phyloP scores from a whole-genome alignment of 345 rosid genomes.

The Salix udensis region DNA sequence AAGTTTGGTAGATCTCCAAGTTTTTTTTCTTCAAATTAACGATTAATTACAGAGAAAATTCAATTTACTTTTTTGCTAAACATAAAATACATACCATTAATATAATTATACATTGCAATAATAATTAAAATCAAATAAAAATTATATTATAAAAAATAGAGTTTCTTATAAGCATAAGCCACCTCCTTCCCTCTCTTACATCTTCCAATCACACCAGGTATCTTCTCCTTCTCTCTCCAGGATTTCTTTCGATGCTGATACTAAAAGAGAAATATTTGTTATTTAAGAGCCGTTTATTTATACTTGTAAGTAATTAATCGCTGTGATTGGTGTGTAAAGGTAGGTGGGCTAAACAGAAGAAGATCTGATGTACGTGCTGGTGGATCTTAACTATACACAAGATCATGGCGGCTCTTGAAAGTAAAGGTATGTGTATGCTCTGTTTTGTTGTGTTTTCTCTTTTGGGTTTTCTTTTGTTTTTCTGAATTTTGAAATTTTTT shows the following conservation, averaged over 20 bases:
- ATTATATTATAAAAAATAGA: background rate
- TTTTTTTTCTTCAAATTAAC: too few species aligned
- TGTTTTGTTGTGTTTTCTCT: background rate
- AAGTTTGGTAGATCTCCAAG: too few species aligned
- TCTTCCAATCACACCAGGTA: constrained; percentile 20
- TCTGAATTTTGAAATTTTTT: background rate
- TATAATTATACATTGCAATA: background rate
- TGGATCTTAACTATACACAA: constrained; percentile 38
- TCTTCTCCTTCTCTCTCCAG: background rate
- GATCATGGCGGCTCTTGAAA: constrained; percentile 61
- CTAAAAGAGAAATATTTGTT: background rate
- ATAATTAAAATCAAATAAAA: background rate
- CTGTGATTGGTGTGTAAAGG: constrained; percentile 29
- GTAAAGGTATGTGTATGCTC: constrained; percentile 37
- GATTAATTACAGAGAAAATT: background rate
- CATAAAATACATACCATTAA: background rate
- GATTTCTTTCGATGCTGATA: background rate
- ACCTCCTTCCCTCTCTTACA: background rate
- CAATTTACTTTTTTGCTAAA: background rate
- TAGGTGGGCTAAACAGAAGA: constrained; percentile 44
- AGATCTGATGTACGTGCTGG: constrained; percentile 67
- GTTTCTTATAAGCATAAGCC: background rate
- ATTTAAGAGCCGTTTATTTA: background rate
- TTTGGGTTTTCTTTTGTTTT: background rate
- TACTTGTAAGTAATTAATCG: background rate